phyloP scores from a whole-genome alignment of 192 early-diverging fungal genomes.

The Coemansia reversa region DNA sequence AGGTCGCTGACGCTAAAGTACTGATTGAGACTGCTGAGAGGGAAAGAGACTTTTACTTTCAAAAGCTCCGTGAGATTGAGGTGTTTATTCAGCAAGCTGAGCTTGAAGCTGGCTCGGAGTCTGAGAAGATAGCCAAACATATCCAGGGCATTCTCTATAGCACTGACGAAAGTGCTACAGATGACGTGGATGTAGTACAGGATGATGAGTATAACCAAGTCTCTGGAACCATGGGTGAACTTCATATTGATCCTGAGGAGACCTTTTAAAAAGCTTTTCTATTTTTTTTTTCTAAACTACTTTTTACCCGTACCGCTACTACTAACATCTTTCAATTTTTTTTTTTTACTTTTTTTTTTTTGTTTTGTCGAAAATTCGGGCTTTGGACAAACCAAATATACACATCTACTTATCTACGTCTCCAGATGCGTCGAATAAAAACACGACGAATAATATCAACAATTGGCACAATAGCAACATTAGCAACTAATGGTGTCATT shows the following conservation, averaged over 20 bases:
- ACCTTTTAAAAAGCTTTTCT: slow-evolving; percentile 21
- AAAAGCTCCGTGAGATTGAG: slow-evolving; percentile 92
- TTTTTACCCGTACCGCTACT: no score
- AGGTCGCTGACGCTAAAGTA: slow-evolving; percentile 77
- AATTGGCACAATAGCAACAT: no score
- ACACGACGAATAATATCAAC: no score
- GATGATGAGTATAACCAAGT: slow-evolving; percentile 26
- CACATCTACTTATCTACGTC: no score
- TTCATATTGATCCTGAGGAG: slow-evolving; percentile 47
- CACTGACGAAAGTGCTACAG: slow-evolving; percentile 59
- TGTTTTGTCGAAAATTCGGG: not conserved
- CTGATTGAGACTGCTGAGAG: slow-evolving; percentile 91
- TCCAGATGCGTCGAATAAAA: no score
- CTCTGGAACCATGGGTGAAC: slow-evolving; percentile 24
- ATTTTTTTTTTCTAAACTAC: no score
- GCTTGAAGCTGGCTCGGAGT: slow-evolving; percentile 49
- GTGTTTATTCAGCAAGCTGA: slow-evolving; percentile 85
- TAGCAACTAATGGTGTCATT: no score
- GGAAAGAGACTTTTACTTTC: slow-evolving; percentile 97
- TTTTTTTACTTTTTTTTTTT: slow-evolving; percentile 2
- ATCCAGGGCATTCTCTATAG: slow-evolving; percentile 92
- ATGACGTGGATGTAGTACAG: slow-evolving; percentile 11
- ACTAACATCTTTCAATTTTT: not conserved
- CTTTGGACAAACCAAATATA: no score
- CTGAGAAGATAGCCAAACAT: slow-evolving; percentile 64